Conservation (phyloP, 148 eudicot species). For the Silene conica region DNA sequence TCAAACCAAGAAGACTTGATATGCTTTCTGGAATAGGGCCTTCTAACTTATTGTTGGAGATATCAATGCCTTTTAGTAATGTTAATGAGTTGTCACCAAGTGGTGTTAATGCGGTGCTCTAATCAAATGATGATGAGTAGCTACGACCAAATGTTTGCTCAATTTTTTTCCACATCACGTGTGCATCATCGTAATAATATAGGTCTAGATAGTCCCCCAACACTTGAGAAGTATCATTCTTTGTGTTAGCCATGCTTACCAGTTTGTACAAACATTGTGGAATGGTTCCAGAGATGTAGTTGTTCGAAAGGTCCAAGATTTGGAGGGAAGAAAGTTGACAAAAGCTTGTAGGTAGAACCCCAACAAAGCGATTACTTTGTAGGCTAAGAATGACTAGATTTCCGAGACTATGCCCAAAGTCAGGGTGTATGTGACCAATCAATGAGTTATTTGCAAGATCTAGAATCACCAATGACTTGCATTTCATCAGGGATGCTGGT, state of each 20-base stretch:
- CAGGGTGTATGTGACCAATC: constrained; percentile 6
- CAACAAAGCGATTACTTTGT: constrained; percentile 7
- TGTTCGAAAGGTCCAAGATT: constrained; percentile 19
- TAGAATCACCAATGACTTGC: constrained; percentile 12
- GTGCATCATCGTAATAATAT: no score
- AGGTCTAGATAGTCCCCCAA: no score
- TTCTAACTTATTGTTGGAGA: neutral
- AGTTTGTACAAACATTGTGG: constrained; percentile 7
- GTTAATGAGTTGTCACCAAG: neutral
- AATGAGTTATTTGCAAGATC: constrained; percentile 17
- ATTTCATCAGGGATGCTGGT: constrained; percentile 4
- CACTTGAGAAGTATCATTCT: neutral
- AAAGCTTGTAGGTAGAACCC: constrained; percentile 18
- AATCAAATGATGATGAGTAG: neutral
- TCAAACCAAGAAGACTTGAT: constrained; percentile 1
- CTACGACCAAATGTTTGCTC: neutral
- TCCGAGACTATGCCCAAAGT: neutral
- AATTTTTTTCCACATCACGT: constrained; percentile 2
- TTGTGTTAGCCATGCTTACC: constrained; percentile 3
- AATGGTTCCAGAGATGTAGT: constrained; percentile 13
- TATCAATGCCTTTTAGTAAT: neutral
- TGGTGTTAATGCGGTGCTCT: no score
- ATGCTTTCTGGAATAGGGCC: constrained; percentile 10
- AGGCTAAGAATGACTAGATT: constrained; percentile 14
- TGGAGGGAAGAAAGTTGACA: constrained; percentile 13